Percentiles rank a stretch among this genome's conserved stretches.
Conservation (phyloP, 2,329 filamentous ascomycete species). For the Fusarium stilboides region DNA sequence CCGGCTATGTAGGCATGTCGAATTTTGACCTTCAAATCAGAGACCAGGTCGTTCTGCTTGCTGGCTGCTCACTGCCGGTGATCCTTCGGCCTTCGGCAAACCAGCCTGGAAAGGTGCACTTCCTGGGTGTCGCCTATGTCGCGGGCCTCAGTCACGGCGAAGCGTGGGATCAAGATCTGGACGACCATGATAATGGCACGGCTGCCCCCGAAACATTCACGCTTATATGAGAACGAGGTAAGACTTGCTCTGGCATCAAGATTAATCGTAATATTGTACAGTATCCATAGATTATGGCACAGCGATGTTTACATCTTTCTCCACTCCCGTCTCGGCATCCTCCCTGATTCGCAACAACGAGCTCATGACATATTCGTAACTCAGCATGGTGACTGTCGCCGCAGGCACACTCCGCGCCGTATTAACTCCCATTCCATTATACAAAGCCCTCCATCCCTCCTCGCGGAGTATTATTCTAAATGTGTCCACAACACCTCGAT, state of each 20-base stretch:
- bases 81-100: constrained; percentile 8
- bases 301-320: neutral
- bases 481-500: constrained; percentile 84
- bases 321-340: neutral
- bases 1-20: constrained; percentile 24
- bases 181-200: neutral
- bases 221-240: constrained; percentile 4
- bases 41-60: constrained; percentile 25
- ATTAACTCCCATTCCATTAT: constrained; percentile 96
- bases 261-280: neutral
- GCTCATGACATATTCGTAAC: constrained; percentile 84
- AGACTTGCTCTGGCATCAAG: too few relatives aligned
- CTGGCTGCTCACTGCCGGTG: constrained; percentile 21
- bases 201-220: constrained; percentile 9
- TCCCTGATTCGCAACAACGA: constrained; percentile 20
- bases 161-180: constrained; percentile 4
- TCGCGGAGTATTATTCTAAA: constrained; percentile 87
- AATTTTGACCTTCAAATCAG: constrained; percentile 21
- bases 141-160: constrained; percentile 35
- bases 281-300: neutral
- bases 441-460: constrained; percentile 96
- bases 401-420: constrained; percentile 95
- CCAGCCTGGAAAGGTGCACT: constrained; percentile 17
- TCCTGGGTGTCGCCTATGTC: constrained; percentile 28
- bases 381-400: constrained; percentile 96